Conservation (phyloP, 2,329 filamentous ascomycete genomes). For the Amylocarpus encephaloides region DNA sequence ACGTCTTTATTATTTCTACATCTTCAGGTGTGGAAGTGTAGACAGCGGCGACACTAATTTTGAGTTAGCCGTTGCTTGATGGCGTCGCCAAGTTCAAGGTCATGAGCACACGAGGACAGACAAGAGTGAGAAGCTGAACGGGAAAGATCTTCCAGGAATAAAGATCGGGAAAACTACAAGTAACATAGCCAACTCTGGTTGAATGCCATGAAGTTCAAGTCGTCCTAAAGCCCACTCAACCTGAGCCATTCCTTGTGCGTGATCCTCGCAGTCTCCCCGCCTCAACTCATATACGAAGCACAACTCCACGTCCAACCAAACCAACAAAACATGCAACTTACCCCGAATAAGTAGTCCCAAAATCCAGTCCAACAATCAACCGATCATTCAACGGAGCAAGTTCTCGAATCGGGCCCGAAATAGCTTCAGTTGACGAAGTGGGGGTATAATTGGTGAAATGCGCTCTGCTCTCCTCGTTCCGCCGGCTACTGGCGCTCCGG, state of each 20-base stretch:
- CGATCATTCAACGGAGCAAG: conserved; percentile 50
- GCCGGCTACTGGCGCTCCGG: conserved; percentile 18
- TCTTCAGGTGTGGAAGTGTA: conserved; percentile 73
- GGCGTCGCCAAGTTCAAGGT: too few species aligned
- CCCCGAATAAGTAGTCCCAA: conserved; percentile 80
- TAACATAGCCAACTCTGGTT: too few species aligned
- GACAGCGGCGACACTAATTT: conserved; percentile 58
- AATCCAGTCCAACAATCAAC: conserved; percentile 73
- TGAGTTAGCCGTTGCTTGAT: conserved; percentile 8
- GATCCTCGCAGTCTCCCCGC: too few species aligned
- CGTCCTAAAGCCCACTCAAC: too few species aligned
- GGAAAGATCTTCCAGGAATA: too few species aligned
- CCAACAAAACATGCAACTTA: conserved; percentile 39
- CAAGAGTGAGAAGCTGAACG: too few species aligned
- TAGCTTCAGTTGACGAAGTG: conserved; percentile 53
- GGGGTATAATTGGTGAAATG: conserved; percentile 39
- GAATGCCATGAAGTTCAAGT: too few species aligned
- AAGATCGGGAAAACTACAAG: too few species aligned
- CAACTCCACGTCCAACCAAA: background rate
- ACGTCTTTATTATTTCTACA: conserved; percentile 77
- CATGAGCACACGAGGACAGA: too few species aligned
- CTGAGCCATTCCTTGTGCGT: too few species aligned
- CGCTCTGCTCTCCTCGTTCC: conserved; percentile 30
- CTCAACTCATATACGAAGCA: too few species aligned
- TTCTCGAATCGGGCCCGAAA: conserved; percentile 53